Evolutionary conservation across 2,329 filamentous ascomycete genomes (phyloP), one percentile per base, ranked within the genome.

Genomic region (Fusarium citri): DNA sequence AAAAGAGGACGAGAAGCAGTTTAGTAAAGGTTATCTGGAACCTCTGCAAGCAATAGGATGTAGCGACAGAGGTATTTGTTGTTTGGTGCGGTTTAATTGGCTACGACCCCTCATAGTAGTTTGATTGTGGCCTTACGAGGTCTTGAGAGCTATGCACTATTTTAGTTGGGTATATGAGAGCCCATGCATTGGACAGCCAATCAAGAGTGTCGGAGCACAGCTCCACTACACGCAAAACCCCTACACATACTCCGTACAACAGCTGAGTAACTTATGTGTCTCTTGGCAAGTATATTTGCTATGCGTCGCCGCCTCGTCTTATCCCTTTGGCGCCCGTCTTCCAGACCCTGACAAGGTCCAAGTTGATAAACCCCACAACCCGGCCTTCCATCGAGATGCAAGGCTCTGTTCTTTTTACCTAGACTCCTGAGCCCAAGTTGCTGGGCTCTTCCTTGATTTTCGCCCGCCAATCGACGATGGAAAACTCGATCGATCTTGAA

Each of bases 1-100:
- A 69, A 51, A 71, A 69, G 48, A 66, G 59, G 11, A 77, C 74
- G 15, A 78, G 80, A 65, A 64, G 56, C n/a, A 76, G 67, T 47
- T 28, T 82, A 34, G 76, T 81, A 30, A 59, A 76, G 46, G 76
- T 73, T 50, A 68, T 28, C 26, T 28, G 26, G 26, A 28, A 11
- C 10, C 26, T 28, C 11, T 28, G 26, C 26, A 12, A 28, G 26
- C 25, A 28, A 28, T 40, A 40, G 37, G 10, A 40, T 9, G 37
- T 40, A 40, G 37, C 37, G 37, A 40, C 6, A 40, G 37, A 40
- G 1, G 37, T 40, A 40, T 8, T 40, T 40, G 10, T 40, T 40
- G 37, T 6, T 40, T 40, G 37, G 37, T 40, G 9, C 37, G 37
- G 10, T 40, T 40, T 40, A 20, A 40, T 40, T 40, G 6, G 37